Base-by-base conservation (phyloP, 208 protist genomes). In the Crithidia expoeki region DNA sequence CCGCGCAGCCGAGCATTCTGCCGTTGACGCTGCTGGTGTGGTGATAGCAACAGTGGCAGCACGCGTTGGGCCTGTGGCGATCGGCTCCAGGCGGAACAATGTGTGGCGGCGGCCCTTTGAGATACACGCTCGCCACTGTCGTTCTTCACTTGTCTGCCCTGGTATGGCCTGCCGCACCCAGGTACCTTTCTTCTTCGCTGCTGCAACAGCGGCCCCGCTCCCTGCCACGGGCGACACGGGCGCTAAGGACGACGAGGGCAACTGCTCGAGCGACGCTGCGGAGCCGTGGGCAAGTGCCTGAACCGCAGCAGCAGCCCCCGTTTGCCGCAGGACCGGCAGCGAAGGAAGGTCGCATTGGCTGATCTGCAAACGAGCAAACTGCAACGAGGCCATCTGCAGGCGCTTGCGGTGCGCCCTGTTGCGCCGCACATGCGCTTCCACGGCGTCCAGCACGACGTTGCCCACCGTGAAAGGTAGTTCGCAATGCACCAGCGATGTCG, bases 401-500 rank as follows among this genome's bases (percentile, higher is more conserved):
- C 59, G 36, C n/a, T 69, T 34, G 49, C 58, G 63, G 58, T 74
- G 60, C 3, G 44, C 51, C 1, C 61, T 38, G 66, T 85, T 88
- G 36, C 79, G 79, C 11, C 66, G 70, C 28, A 70, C 60, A 30
- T 61, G 32, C 16, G 17, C 46, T 42, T 68, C 67, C 12, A 80
- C 63, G 6, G 51, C 34, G 25, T 83, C 74, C 51, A 86, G 34
- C 44, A 78, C 75, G 19, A 63, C 56, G 60, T 73, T 93, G 36
- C 90, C 90, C 14, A 96, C 87, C 14, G 88, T 90, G 68, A 84
- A 96, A 2, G 90, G 90, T 55, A 96, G 73, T 38, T 86, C 80
- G 56, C 85, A 80, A 50, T 73, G 65, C n/a, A 77, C 28, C 4
- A 93, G 47, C 1, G 74, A 73, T 7, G 49, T 60, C 17, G 42